phyloP scores from a whole-genome alignment of 208 protist species.

The Giardia muris region DNA sequence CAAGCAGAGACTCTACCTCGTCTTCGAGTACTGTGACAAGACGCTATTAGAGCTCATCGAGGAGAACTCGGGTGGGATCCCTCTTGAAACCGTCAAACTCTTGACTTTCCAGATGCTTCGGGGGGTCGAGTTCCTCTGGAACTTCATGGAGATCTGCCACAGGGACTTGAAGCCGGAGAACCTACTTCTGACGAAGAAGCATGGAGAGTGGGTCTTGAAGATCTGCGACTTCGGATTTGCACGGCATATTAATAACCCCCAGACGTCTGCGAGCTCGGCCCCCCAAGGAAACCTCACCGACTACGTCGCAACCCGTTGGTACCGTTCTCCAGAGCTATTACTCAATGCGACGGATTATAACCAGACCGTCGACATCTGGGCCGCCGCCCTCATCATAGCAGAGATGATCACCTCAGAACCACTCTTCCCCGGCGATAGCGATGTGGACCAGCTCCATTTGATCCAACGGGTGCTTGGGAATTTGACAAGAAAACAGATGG shows the following conservation, averaged over 20 bases:
- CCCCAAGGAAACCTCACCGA: constrained; percentile 51
- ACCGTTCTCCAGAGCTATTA: constrained; percentile 40
- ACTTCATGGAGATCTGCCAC: constrained; percentile 1
- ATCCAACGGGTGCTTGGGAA: constrained; percentile 17
- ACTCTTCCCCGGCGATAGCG: constrained; percentile 45
- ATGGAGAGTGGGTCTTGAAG: constrained; percentile 16
- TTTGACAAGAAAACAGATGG: constrained; percentile 19
- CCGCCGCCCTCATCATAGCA: constrained; percentile 49
- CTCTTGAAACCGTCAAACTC: constrained; percentile 32
- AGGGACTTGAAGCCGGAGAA: constrained; percentile 42
- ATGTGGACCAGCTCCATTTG: constrained; percentile 44
- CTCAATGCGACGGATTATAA: constrained; percentile 55
- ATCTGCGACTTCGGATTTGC: constrained; percentile 37
- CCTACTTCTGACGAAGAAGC: constrained; percentile 26
- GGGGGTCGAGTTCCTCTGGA: background rate
- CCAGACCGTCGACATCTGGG: constrained; percentile 49
- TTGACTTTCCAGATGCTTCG: constrained; percentile 37
- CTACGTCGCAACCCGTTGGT: constrained; percentile 37
- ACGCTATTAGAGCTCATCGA: constrained; percentile 48
- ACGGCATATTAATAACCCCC: background rate
- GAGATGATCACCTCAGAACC: constrained; percentile 46
- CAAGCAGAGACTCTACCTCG: constrained; percentile 45
- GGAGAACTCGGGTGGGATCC: constrained; percentile 36
- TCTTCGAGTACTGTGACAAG: constrained; percentile 49
- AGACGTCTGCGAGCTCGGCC: constrained; percentile 43